Evolutionary conservation across 1,284 basidiomycete genomes (phyloP), one percentile per base, ranked within the genome.

Genomic region (Neotropicomus parvogracilis): DNA sequence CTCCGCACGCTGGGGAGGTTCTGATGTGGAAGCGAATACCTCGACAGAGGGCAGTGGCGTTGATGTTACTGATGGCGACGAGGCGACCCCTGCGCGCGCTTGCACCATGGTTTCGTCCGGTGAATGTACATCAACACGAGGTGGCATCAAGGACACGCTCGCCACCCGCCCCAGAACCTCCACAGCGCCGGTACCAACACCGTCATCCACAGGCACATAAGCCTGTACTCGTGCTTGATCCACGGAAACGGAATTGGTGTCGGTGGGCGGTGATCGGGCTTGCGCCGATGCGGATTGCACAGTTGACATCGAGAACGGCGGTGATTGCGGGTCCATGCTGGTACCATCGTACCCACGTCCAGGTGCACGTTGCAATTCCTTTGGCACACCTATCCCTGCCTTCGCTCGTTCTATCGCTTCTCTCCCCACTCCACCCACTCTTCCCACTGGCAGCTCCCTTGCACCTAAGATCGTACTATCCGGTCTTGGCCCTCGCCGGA

Each of bases 401-500:
- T 49, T 55, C 21, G 39, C 46, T 43, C 55, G 58, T 16, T 69
- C 59, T 46, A 58, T 52, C 27, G 51, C 74, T 48, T 73, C 68
- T 58, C 59, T 70, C 9, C 78, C 81, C 32, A 83, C 77, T 52
- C 75, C 77, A 50, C 89, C 89, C 19, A 85, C 56, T 38, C 90
- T 79, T 45, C 89, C 89, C 38, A 81, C 68, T 0, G 44, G 44
- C 16, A 19, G 48, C 29, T 31, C 47, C 8, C 24, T 65, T 71
- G 34, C 57, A 54, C 26, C 66, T 36, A 54, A 61, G 46, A 14
- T 66, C 54, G 52, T 63, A 35, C 38, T 46, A 35, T 60, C 52
- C 42, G 84, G 94, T 44, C 95, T 76, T 20, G 70, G 54, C 1
- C 95, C 95, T 33, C 92, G 79, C 27, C 83, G 83, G 44, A 99